Conservation (phyloP, 2,329 filamentous ascomycete species). For the Sporothrix curviconia region DNA sequence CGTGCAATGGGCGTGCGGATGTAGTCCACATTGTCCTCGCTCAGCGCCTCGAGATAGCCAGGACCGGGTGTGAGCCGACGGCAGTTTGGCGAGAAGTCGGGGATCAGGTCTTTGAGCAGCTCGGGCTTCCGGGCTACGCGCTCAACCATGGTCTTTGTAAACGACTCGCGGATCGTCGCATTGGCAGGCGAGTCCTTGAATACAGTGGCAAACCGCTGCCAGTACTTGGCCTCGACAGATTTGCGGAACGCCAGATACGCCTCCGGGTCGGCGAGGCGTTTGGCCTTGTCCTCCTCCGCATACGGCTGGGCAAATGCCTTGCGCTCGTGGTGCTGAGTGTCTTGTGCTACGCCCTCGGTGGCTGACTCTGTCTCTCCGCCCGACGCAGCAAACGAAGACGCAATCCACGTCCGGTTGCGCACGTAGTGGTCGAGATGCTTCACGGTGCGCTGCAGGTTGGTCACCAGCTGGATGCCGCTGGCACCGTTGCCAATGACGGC, state of each 20-base stretch:
- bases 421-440: conserved; percentile 56
- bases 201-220: conserved; percentile 48
- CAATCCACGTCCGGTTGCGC: conserved; percentile 61
- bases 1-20: conserved; percentile 50
- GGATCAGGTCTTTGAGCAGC: conserved; percentile 49
- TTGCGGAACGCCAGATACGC: conserved; percentile 56
- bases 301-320: conserved; percentile 42
- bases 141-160: conserved; percentile 46
- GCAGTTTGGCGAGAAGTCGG: conserved; percentile 59
- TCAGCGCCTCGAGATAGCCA: conserved; percentile 60
- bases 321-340: background rate
- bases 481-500: conserved; percentile 51
- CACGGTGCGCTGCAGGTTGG: conserved; percentile 43
- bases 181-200: conserved; percentile 49
- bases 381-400: conserved; percentile 43
- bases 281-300: conserved; percentile 44
- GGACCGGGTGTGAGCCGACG: conserved; percentile 59
- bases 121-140: conserved; percentile 49
- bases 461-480: conserved; percentile 44
- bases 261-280: conserved; percentile 52
- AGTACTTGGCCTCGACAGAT: conserved; percentile 54
- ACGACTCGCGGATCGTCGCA: conserved; percentile 39
- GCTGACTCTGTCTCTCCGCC: conserved; percentile 47
- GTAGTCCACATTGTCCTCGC: conserved; percentile 55
- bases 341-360: conserved; percentile 25